A percentile compares a stretch with the other conserved stretches of the same genome.
Evolutionary conservation across 305 asterid genomes (phyloP).

Genomic region (Petunia hybrid): DNA sequence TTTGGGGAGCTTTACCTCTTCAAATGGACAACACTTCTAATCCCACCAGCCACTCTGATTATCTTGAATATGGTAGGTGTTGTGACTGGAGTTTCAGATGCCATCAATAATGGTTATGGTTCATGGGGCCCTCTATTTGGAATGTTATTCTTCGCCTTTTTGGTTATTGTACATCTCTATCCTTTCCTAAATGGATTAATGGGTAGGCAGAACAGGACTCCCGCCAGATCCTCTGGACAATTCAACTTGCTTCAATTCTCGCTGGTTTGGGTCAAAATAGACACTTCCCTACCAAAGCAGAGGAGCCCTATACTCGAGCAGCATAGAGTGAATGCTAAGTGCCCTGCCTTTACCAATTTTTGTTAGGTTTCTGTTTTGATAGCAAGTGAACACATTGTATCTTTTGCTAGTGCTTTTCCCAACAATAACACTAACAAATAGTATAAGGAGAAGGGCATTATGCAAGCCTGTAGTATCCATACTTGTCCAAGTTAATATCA

Average conservation of each 20-base stretch:
- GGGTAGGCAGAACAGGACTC: constrained; percentile 89
- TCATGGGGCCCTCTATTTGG: constrained; percentile 88
- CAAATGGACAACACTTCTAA: constrained; percentile 92
- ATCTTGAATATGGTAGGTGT: constrained; percentile 84
- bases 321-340: constrained; percentile 74
- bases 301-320: constrained; percentile 81
- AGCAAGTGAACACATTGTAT: constrained; percentile 33
- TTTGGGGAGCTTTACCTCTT: constrained; percentile 86
- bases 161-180: constrained; percentile 87
- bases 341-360: constrained; percentile 41
- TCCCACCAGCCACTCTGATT: constrained; percentile 81
- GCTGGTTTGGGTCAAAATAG: constrained; percentile 79
- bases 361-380: constrained; percentile 37
- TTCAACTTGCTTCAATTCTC: constrained; percentile 81
- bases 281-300: constrained; percentile 83
- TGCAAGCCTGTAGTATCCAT: constrained; percentile 6
- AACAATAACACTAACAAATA: constrained; percentile 13
- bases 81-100: constrained; percentile 81
- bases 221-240: constrained; percentile 83
- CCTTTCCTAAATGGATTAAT: constrained; percentile 84
- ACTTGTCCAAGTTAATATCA: constrained; percentile 20
- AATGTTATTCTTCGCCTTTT: constrained; percentile 77
- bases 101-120: constrained; percentile 76
- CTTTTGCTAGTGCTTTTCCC: constrained; percentile 15
- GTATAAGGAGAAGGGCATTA: not conserved